phyloP scores from a whole-genome alignment of 371 early-diverging fungal species.

The Massospora cicadina region DNA sequence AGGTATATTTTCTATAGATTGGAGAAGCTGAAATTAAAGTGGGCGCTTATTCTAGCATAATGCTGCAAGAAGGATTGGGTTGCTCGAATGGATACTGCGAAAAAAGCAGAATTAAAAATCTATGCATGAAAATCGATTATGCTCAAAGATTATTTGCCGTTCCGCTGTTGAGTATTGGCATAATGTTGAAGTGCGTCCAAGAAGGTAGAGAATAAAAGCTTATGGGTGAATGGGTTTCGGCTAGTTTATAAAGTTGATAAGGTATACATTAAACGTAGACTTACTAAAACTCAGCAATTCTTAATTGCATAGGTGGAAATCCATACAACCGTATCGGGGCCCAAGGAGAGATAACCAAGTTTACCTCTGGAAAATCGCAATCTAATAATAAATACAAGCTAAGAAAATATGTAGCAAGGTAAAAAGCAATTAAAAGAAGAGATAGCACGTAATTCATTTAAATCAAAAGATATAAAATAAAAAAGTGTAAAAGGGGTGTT shows the following conservation, averaged over 20 bases:
- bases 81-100: too few species aligned
- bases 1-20: too few species aligned
- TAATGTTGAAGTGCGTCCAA: neutral
- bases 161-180: neutral
- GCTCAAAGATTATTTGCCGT: neutral
- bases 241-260: neutral
- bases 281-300: neutral
- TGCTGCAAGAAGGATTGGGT: too few species aligned
- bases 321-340: neutral
- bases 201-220: neutral
- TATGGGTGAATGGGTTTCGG: neutral
- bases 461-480: neutral
- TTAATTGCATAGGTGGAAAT: neutral
- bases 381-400: neutral
- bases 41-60: too few species aligned
- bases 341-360: neutral
- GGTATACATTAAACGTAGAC: neutral
- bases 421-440: neutral
- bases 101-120: too few species aligned
- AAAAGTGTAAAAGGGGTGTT: too few species aligned
- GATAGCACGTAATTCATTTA: neutral
- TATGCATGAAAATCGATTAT: too few species aligned
- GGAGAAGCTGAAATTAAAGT: too few species aligned
- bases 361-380: neutral
- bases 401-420: neutral